Conservation (phyloP, 495 filamentous ascomycete species). For the Achaetomiella virescens region DNA sequence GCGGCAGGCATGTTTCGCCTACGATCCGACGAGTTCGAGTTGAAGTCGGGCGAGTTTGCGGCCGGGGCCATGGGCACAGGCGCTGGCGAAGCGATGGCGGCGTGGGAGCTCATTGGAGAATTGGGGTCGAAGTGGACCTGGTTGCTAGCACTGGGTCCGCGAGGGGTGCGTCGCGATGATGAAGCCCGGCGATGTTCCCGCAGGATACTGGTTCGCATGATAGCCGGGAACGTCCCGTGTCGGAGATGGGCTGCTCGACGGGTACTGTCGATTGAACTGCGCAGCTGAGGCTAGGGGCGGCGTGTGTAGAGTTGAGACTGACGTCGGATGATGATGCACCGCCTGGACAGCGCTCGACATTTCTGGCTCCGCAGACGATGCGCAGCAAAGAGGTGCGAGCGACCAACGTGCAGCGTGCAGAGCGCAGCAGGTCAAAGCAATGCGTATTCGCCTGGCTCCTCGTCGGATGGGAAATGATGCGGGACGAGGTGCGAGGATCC, state of each 20-base stretch:
- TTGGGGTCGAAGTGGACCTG: conserved; percentile 36
- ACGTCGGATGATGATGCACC: conserved; percentile 45
- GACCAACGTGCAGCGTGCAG: conserved; percentile 13
- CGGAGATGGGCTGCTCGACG: conserved; percentile 36
- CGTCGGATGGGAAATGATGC: conserved; percentile 7
- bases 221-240: conserved; percentile 35
- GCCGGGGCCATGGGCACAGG: conserved; percentile 41
- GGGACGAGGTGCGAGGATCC: conserved; percentile 1
- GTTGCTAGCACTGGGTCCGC: conserved; percentile 52
- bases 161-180: conserved; percentile 42
- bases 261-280: conserved; percentile 41
- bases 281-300: conserved; percentile 40
- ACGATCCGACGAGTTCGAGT: conserved; percentile 34
- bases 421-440: background rate
- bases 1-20: conserved; percentile 42
- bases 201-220: conserved; percentile 37
- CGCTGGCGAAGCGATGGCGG: conserved; percentile 40
- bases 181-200: conserved; percentile 34
- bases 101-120: conserved; percentile 45
- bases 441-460: background rate
- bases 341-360: conserved; percentile 55
- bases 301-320: conserved; percentile 41
- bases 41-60: conserved; percentile 37
- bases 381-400: conserved; percentile 16
- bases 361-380: conserved; percentile 25